phyloP scores from a whole-genome alignment of 2,329 filamentous ascomycete genomes.

The Fusarium odoratissimum region DNA sequence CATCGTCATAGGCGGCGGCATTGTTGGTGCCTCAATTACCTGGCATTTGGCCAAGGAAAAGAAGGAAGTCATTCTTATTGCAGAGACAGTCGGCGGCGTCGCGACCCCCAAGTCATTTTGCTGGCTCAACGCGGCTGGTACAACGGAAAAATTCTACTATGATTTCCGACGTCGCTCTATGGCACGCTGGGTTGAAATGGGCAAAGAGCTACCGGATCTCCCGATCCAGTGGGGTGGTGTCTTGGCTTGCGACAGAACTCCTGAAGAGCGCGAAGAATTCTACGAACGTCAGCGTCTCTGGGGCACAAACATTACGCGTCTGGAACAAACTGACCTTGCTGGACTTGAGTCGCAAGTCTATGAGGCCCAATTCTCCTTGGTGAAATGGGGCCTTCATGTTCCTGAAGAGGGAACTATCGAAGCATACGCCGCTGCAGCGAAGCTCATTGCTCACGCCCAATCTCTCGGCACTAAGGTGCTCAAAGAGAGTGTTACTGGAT shows the following conservation, averaged over 20 bases:
- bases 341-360: constrained; percentile 2
- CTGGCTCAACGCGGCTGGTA: constrained; percentile 27
- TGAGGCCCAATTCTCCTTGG: not conserved
- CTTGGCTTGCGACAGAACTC: constrained; percentile 1
- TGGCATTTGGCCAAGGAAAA: constrained; percentile 19
- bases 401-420: constrained; percentile 21
- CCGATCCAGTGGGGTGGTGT: constrained; percentile 21
- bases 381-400: constrained; percentile 15
- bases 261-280: not conserved
- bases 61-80: not conserved
- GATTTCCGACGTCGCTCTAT: constrained; percentile 21
- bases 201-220: constrained; percentile 2
- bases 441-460: not conserved
- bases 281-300: not conserved
- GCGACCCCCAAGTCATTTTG: not conserved
- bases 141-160: constrained; percentile 8
- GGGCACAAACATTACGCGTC: not conserved
- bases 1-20: constrained; percentile 21
- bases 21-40: constrained; percentile 29
- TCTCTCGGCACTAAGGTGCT: not conserved
- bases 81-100: not conserved
- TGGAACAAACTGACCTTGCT: not conserved
- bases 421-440: constrained; percentile 7
- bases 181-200: constrained; percentile 19
- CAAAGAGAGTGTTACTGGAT: fast-evolving